A percentile compares a stretch with the other conserved stretches of the same genome.
These are phyloP conservation scores for Elongisporangium senticosum DNA, from an alignment of 352 stramenopile genomes.

Conservation along the genomic window DNA sequence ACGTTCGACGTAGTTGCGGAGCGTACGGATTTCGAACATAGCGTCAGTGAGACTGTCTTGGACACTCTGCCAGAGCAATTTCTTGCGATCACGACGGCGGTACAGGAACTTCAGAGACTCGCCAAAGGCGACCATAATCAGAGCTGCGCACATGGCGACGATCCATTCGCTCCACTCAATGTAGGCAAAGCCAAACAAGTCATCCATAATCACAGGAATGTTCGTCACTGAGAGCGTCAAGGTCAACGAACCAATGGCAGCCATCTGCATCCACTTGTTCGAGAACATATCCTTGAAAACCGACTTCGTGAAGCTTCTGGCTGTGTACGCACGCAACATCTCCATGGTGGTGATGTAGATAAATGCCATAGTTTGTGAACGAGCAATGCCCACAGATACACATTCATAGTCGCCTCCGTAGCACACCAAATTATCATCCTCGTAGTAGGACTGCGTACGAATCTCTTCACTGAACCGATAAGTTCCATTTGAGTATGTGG, in stretches of 20 bases:
- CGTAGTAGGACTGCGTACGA: slow-evolving; percentile 21
- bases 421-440: slow-evolving; percentile 41
- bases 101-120: slow-evolving; percentile 68
- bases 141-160: slow-evolving; percentile 56
- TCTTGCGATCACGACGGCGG: slow-evolving; percentile 49
- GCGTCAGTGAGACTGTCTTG: slow-evolving; percentile 37
- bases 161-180: slow-evolving; percentile 76
- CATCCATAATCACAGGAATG: slow-evolving; percentile 57
- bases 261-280: slow-evolving; percentile 81
- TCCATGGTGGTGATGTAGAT: slow-evolving; percentile 79
- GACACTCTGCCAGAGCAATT: slow-evolving; percentile 23
- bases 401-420: slow-evolving; percentile 51
- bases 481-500: slow-evolving; percentile 20
- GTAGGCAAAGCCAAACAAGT: slow-evolving; percentile 62
- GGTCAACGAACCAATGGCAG: slow-evolving; percentile 45
- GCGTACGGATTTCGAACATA: slow-evolving; percentile 52
- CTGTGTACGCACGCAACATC: slow-evolving; percentile 65
- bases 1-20: slow-evolving; percentile 50
- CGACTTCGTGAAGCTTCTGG: slow-evolving; percentile 72
- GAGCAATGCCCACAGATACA: slow-evolving; percentile 52
- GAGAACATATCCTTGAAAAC: slow-evolving; percentile 64
- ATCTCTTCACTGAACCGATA: slow-evolving; percentile 36
- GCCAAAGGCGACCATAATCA: slow-evolving; percentile 64
- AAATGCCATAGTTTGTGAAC: slow-evolving; percentile 69
- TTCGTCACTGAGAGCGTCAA: slow-evolving; percentile 67